Base-by-base conservation (phyloP, 108 stramenopile species). In the Cylindrotheca closterium region DNA sequence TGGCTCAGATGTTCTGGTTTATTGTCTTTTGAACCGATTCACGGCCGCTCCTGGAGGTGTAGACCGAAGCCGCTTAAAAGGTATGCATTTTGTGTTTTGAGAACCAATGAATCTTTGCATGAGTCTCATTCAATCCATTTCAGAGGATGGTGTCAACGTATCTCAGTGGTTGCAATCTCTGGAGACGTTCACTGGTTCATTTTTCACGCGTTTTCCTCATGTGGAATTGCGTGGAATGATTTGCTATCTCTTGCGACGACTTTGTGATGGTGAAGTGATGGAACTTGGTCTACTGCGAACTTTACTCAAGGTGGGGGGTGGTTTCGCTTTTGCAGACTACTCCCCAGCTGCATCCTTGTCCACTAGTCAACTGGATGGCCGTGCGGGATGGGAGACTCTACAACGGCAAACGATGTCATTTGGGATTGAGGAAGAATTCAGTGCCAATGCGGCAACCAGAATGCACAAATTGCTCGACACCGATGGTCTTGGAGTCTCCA, bases 151-250 rank as follows among this genome's bases (percentile, higher is more conserved):
- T 17, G 79, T 96, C n/a, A 84, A 93, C 52, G 87, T 87, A 19
- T 80, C 88, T 2, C 86, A 90, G 47, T 96, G 94, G 94, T 62
- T 96, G n/a, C 65, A 87, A 32, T 91, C 90, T 1, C 76, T 96
- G 24, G 90, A 92, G 66, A 68, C 79, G 17, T 96, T 96, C 67
- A 73, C 70, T 3, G 94, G 94, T 18, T 86, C 81, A 34, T 93
- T 93, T 53, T 93, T 86, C 71, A 82, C 80, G 55, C 72, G 63
- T 22, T 86, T 72, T 62, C 92, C 92, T 0, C 65, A 67, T 37
- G 86, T 93, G 0, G 95, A 96, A 68, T 62, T 90, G 30, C 78
- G 85, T 12, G 91, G 91, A 4, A 75, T 96, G 12, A 60, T 96
- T 2, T 47, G 53, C 1, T 96, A 84, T 68, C 51, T 94, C 26